Conservation (phyloP, 2,329 filamentous ascomycete species). For the Diaporthe amygdali region DNA sequence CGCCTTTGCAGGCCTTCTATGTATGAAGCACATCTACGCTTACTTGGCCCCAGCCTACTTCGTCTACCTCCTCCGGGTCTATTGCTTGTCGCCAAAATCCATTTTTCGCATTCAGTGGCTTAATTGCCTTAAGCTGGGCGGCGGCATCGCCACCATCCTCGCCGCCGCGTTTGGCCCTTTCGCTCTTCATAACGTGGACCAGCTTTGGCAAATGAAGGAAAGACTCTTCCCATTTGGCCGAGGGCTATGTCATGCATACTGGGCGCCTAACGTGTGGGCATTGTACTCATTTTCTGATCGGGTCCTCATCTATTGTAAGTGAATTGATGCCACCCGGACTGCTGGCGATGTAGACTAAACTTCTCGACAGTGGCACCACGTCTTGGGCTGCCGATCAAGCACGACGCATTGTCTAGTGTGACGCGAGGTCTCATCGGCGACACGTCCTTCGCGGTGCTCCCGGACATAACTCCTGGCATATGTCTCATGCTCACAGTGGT, state of each 20-base stretch:
- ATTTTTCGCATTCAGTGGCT: constrained; percentile 76
- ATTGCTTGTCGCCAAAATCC: constrained; percentile 82
- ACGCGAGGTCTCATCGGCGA: constrained; percentile 93
- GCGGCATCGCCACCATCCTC: constrained; percentile 74
- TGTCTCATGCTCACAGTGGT: constrained; percentile 85
- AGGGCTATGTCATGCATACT: constrained; percentile 95
- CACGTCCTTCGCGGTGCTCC: constrained; percentile 90
- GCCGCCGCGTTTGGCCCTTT: constrained; percentile 90
- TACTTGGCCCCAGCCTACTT: constrained; percentile 97
- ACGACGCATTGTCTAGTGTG: constrained; percentile 81
- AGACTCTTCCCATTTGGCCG: constrained; percentile 93
- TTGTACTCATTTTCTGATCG: constrained; percentile 93
- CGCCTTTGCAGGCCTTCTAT: constrained; percentile 83
- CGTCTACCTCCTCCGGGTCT: constrained; percentile 85
- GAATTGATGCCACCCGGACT: neutral
- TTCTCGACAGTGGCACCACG: constrained; percentile 73
- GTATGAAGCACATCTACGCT: constrained; percentile 97
- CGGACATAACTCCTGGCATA: constrained; percentile 78
- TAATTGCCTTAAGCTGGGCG: constrained; percentile 84
- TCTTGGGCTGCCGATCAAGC: constrained; percentile 75
- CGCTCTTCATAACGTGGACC: constrained; percentile 66
- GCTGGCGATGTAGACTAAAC: constrained; percentile 38
- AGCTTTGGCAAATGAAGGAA: constrained; percentile 82
- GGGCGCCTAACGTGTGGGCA: constrained; percentile 97
- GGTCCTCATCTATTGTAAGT: constrained; percentile 78